Conservation (phyloP, 164 flowering plant genomes). For the Stephania yunnanensis region DNA sequence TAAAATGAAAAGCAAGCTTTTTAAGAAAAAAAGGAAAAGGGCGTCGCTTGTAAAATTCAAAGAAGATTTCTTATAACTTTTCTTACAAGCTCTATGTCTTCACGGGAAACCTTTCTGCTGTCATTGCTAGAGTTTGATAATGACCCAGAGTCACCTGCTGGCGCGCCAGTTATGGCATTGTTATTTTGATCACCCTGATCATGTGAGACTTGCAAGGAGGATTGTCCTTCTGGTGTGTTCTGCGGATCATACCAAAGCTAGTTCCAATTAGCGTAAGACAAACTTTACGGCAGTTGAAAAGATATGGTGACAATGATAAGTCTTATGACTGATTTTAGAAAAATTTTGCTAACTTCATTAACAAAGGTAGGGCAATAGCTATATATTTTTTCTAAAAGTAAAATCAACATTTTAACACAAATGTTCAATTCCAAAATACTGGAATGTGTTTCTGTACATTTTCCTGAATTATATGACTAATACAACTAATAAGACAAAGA, state of each 20-base stretch:
- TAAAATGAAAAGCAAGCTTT: background rate
- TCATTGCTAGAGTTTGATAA: conserved; percentile 74
- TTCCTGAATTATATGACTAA: background rate
- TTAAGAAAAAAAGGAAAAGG: conserved; percentile 1
- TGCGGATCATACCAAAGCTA: conserved; percentile 34
- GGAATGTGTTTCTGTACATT: background rate
- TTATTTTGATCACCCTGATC: conserved; percentile 65
- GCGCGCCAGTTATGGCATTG: conserved; percentile 46
- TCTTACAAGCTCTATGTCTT: conserved; percentile 26
- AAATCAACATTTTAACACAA: background rate
- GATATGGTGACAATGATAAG: background rate
- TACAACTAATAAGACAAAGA: background rate
- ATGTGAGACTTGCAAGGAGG: conserved; percentile 54
- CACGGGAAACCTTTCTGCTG: conserved; percentile 72
- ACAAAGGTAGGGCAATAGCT: background rate
- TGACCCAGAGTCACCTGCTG: conserved; percentile 71
- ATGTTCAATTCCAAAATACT: background rate
- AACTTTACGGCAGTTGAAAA: background rate
- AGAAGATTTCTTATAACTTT: background rate
- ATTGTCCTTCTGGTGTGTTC: conserved; percentile 46
- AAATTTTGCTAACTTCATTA: background rate
- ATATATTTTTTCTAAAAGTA: no score
- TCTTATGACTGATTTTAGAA: background rate
- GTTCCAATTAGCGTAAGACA: background rate
- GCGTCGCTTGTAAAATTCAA: background rate